Evolutionary conservation across 2,329 filamentous ascomycete genomes (phyloP), one percentile per base, ranked within the genome.

Genomic region (Orbilia quercus): DNA sequence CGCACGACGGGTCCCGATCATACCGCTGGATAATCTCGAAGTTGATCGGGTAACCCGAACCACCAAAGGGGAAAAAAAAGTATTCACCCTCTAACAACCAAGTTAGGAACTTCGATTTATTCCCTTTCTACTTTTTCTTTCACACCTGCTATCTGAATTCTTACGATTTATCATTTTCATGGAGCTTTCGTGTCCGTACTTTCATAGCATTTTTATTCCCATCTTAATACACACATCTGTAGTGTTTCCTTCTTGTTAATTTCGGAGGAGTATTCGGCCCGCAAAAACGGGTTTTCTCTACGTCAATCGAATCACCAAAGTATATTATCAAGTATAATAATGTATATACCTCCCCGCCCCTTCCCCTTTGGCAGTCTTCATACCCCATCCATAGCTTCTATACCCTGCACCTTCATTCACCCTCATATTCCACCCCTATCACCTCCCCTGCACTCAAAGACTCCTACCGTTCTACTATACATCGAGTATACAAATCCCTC

Each of bases 111-210:
- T 42, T 40, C 11, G 28, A 25, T 50, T 50, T 7, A 25, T 50
- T 50, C 22, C 47, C 11, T 25, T 50, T 6, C 22, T 28, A 50
- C 25, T 1, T 2, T 42, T 42, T 16, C 42, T 23, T 55, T 12
- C n/a, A n/a, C n/a, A n/a, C n/a, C n/a, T n/a, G n/a, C 3, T 55
- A 14, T 31, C 28, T 5, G 9, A 31, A 31, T 31, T n/a, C n/a
- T n/a, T n/a, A n/a, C n/a, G n/a, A n/a, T n/a, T n/a, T 28, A 50
- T 50, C 45, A 50, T 50, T 50, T 50, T 14, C 45, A 50, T 31
- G 45, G 45, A 50, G 45, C 45, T 50, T 50, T 45, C 9, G 42
- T 20, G 18, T 45, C 42, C 16, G 28, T 4, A 31, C 28, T 3
- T 22, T 42, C 31, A 57, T 51, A n/a, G 6, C 18, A 31, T 51